Evolutionary conservation across 495 filamentous ascomycete species (phyloP), one percentile per base, ranked within the genome.

Genomic region (Penicillium bialowiezense): DNA sequence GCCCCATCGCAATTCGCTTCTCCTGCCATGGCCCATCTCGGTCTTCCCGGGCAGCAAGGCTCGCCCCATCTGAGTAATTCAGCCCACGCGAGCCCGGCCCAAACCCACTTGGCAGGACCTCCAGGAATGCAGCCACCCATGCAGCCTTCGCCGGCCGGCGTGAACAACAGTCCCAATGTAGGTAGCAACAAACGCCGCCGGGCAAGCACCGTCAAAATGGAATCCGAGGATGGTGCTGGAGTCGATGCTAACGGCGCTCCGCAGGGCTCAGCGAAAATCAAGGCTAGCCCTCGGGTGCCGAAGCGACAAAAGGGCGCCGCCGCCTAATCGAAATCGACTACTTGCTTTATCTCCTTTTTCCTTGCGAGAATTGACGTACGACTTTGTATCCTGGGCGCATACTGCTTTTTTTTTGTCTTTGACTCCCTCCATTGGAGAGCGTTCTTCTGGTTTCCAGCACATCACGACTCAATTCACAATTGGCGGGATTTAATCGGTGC

Each of bases 161-260:
- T 88, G 6, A 95, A 89, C 61, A 92, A 91, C 3, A 95, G 90
- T 44, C 91, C 91, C 8, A 87, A 85, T 45, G 82, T 85, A 26
- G 84, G 59, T 28, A 58, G 78, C 38, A 87, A 85, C 61, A 91
- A 93, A 69, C 82, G 89, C 49, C 77, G 91, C 47, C 74, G 89
- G 33, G 73, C 84, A 8, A 91, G 88, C 50, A 81, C 81, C 3
- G 86, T 92, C 41, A 93, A 95, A 71, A 71, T 76, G 29, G 90
- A 92, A 48, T 79, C 74, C 14, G 88, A 91, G 14, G 81, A 81
- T 17, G 72, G 62, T 42, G 65, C 55, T 40, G 66, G 62, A 5
- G 63, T 71, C 3, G 76, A 76, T 31, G 60, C 78, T 23, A 83
- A 83, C 49, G 78, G 78, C 19, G 61, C 70, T 17, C 65, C 57